Evolutionary conservation across 495 filamentous ascomycete species (phyloP).

Genomic region (Neurospora discreta): DNA sequence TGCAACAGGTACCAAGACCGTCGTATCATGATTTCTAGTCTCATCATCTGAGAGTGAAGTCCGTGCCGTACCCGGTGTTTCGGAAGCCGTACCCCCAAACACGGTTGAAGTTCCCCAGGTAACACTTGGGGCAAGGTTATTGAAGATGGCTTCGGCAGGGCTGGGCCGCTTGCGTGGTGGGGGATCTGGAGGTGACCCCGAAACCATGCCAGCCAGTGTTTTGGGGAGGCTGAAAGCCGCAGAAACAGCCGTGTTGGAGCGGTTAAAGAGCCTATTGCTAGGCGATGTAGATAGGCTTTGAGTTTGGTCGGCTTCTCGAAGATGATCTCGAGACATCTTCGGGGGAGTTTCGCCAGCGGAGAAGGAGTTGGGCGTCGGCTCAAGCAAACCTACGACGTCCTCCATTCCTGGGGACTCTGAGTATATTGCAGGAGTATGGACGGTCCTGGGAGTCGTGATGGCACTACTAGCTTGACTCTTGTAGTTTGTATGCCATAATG

Average conservation of each 20-base stretch:
- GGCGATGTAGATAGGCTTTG: conserved; percentile 65
- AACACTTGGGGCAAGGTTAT: conserved; percentile 45
- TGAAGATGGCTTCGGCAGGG: conserved; percentile 55
- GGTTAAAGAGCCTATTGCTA: conserved; percentile 41
- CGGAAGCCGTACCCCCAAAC: conserved; percentile 36
- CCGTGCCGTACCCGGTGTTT: conserved; percentile 29
- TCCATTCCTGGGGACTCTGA: conserved; percentile 51
- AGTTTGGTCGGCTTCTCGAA: conserved; percentile 27
- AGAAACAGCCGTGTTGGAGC: conserved; percentile 46
- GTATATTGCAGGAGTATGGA: conserved; percentile 43
- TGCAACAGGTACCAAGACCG: conserved; percentile 31
- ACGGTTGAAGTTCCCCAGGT: conserved; percentile 57
- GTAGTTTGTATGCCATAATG: conserved; percentile 41
- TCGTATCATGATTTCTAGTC: conserved; percentile 27
- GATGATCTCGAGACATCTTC: conserved; percentile 21
- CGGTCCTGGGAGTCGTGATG: conserved; percentile 48
- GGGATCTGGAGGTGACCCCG: conserved; percentile 57
- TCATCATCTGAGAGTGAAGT: conserved; percentile 38
- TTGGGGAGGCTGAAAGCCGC: conserved; percentile 62
- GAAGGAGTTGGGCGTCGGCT: conserved; percentile 41
- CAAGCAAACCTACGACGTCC: conserved; percentile 38
- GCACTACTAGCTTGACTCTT: conserved; percentile 37
- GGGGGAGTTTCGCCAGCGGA: conserved; percentile 62
- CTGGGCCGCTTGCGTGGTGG: conserved; percentile 50
- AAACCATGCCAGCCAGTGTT: conserved; percentile 56